phyloP scores from a whole-genome alignment of 208 protist species.

The Trypanosoma conorhini region DNA sequence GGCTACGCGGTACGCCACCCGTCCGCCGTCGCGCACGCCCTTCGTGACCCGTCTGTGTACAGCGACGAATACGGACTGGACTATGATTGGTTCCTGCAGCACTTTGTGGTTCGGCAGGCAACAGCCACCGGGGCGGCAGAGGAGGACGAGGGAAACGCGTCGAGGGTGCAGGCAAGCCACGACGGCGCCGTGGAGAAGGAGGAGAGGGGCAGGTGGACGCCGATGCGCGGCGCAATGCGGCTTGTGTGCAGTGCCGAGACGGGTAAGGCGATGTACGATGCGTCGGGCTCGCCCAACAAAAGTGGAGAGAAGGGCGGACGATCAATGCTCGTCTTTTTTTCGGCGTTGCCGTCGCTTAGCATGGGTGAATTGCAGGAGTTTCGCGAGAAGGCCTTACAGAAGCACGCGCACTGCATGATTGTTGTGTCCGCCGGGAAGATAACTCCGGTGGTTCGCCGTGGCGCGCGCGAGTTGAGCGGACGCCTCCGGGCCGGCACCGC shows the following conservation, averaged over 20 bases:
- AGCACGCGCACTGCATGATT: constrained; percentile 57
- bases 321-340: constrained; percentile 71
- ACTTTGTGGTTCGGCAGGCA: constrained; percentile 41
- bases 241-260: constrained; percentile 40
- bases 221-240: constrained; percentile 67
- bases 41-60: constrained; percentile 37
- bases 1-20: constrained; percentile 81
- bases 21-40: constrained; percentile 54
- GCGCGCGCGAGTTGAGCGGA: constrained; percentile 63
- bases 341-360: constrained; percentile 39
- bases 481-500: constrained; percentile 46
- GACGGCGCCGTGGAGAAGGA: constrained; percentile 23
- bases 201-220: constrained; percentile 43
- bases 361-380: constrained; percentile 56
- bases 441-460: constrained; percentile 45
- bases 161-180: neutral
- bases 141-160: constrained; percentile 21
- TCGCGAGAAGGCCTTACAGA: constrained; percentile 63
- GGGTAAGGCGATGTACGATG: neutral
- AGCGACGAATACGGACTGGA: constrained; percentile 44
- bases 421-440: constrained; percentile 59
- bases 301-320: constrained; percentile 27
- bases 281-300: constrained; percentile 6
- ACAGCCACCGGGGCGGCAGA: constrained; percentile 4
- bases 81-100: constrained; percentile 73